Base-by-base conservation (phyloP, 768 basidiomycete species). In the Macrocybe gigantea region DNA sequence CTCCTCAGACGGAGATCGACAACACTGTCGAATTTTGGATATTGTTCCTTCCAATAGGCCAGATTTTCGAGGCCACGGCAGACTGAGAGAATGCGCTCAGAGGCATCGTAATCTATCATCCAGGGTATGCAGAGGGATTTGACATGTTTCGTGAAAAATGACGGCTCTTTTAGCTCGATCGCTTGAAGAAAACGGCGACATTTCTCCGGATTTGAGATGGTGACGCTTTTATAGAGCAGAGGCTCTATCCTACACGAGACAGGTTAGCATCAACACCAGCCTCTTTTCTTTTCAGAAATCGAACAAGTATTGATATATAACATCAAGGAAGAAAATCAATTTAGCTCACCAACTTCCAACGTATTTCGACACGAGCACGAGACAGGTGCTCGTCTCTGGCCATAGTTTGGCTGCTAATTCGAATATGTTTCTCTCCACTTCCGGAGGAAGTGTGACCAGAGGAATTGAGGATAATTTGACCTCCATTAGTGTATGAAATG, bases 71-170 rank as follows among this genome's bases (percentile, higher is more conserved):
- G 55, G 30, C 62, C 60, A 46, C 56, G 58, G 44, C 58, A 61
- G 35, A 49, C 57, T 35, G 49, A 45, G 13, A 63, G 51, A 15
- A 60, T 53, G 7, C 50, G 56, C 14, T 49, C 37, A 10, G 59
- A 56, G 30, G 42, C 52, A 9, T 44, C 22, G n/a, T 37, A 42
- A 6, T 47, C 36, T 29, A 61, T 57, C 45, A 61, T 57, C 22
- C 54, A 56, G 13, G 58, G 60, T 31, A 60, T 56, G 42, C 62
- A 61, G 5, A 63, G 53, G 5, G 58, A 61, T 35, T 60, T 61
- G 43, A 63, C 62, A 30, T 48, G 48, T n/a, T 41, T 51, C 12
- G 51, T 22, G 38, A 61, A 61, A 35, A 61, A 60, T 15, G 50
- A 50, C 9, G 50, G 30, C 5, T 57, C 56, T 13, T 58, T 53